Percentiles rank a stretch among this genome's conserved stretches.
Evolutionary conservation across 2,329 filamentous ascomycete genomes (phyloP).

Genomic region (Aspergillus neotritici): DNA sequence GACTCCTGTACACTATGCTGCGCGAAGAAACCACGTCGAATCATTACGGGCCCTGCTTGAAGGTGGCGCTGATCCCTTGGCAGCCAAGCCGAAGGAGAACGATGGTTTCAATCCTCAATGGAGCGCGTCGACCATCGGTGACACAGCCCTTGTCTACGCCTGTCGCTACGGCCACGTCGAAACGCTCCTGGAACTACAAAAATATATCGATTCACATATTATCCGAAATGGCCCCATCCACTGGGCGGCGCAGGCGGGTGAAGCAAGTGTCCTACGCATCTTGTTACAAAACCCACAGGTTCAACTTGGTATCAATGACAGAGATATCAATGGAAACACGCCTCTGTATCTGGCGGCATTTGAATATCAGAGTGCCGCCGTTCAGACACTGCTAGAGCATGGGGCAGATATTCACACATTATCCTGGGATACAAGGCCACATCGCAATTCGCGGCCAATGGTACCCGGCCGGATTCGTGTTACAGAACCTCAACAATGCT

Average conservation of each 20-base stretch:
- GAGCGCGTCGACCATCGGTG: no score
- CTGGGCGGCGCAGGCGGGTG: no score
- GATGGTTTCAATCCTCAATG: not conserved
- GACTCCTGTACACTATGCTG: conserved; percentile 5
- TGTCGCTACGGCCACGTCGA: no score
- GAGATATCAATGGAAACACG: not conserved
- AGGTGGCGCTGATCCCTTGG: not conserved
- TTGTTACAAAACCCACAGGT: no score
- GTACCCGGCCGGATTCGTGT: no score
- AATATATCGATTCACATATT: no score
- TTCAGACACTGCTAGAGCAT: no score
- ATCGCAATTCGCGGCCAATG: not conserved
- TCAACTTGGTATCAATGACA: not conserved
- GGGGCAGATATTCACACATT: no score
- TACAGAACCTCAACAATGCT: not conserved
- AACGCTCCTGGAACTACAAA: no score
- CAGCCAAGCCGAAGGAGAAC: not conserved
- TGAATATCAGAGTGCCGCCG: not conserved
- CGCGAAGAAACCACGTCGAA: not conserved
- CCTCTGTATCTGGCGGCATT: not conserved
- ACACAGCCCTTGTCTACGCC: no score
- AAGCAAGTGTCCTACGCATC: no score
- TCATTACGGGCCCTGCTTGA: conserved; percentile 1
- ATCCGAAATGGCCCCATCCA: no score
- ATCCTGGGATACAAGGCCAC: not conserved